A percentile compares a stretch with the other conserved stretches of the same genome.
Evolutionary conservation across 306 rosid genomes (phyloP).

Genomic region (Acmispon strigosus): DNA sequence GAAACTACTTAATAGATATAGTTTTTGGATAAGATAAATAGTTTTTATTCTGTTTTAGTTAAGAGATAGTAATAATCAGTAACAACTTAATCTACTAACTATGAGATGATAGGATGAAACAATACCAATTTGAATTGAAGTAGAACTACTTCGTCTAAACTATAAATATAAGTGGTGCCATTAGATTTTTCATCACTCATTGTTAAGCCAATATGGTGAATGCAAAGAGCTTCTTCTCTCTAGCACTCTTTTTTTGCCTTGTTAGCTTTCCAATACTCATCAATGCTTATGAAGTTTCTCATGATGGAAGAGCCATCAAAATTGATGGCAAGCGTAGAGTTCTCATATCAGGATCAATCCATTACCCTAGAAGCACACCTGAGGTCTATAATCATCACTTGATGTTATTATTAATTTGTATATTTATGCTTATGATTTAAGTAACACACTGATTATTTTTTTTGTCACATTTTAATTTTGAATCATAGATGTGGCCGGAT

Average conservation of each 20-base stretch:
- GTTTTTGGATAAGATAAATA: too few species aligned
- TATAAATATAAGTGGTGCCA: neutral
- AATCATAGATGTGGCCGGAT: conserved; percentile 56
- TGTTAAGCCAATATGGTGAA: neutral
- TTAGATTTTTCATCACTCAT: neutral
- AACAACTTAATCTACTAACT: too few species aligned
- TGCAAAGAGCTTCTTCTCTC: neutral
- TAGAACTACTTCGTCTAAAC: too few species aligned
- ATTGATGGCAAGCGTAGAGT: conserved; percentile 37
- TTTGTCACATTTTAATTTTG: neutral
- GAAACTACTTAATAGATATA: too few species aligned
- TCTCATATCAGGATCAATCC: conserved; percentile 43
- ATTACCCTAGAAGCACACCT: conserved; percentile 57
- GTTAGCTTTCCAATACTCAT: neutral
- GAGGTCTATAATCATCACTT: conserved; percentile 5
- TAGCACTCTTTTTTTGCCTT: neutral
- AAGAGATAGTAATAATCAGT: too few species aligned
- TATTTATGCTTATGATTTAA: neutral
- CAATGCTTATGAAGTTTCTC: conserved; percentile 26
- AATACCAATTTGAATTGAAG: neutral
- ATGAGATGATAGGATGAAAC: neutral
- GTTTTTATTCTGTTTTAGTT: too few species aligned
- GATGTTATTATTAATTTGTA: neutral
- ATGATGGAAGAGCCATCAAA: conserved; percentile 42
- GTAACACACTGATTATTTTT: neutral